Evolutionary conservation across 768 basidiomycete genomes (phyloP), one percentile per base, ranked within the genome.

Genomic region (Tulasnella calospora): DNA sequence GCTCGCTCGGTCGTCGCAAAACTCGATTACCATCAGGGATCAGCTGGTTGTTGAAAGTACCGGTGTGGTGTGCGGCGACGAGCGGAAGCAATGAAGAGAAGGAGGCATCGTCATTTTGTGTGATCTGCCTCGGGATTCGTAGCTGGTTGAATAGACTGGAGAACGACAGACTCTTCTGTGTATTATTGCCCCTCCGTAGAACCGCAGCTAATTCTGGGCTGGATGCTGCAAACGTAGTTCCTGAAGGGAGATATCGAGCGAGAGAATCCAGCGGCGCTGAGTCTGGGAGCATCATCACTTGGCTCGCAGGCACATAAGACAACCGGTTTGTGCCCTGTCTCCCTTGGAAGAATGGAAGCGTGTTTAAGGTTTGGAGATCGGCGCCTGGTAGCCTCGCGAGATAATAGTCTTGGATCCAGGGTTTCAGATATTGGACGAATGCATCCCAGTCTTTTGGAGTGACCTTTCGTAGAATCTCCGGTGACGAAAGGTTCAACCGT

Each of bases 1-100:
- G 72, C 36, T 73, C 72, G 38, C 38, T 46, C 21, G 72, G 72
- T 41, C 40, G 38, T 73, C 72, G 72, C 51, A 73, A 38, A 27
- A 41, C 38, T 10, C 72, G 72, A 27, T 73, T 46, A 19, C 38
- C 46, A 30, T 73, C 72, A 13, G 72, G 72, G 12, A 73, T 38
- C n/a, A 73, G 15, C 33, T 27, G 72, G 15, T 27, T 46, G 36
- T 38, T 27, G 72, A 38, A 36, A 17, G 46, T 6, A 41, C 72
- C 72, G n/a, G 6, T 12, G 15, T 41, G 40, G 35, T 73, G 10
- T 10, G 9, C 13, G 12, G n/a, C 38, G 72, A 73, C 41, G 35
- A 73, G 38, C 30, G 4, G 38, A 12, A 73, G n/a, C 30, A 41
- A 12, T 12, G 38, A 38, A 9, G n/a, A 17, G n/a, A 73, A 73